Evolutionary conservation across 176 grass and related monocot genomes (phyloP).

Genomic region (Oryza coarctata): DNA sequence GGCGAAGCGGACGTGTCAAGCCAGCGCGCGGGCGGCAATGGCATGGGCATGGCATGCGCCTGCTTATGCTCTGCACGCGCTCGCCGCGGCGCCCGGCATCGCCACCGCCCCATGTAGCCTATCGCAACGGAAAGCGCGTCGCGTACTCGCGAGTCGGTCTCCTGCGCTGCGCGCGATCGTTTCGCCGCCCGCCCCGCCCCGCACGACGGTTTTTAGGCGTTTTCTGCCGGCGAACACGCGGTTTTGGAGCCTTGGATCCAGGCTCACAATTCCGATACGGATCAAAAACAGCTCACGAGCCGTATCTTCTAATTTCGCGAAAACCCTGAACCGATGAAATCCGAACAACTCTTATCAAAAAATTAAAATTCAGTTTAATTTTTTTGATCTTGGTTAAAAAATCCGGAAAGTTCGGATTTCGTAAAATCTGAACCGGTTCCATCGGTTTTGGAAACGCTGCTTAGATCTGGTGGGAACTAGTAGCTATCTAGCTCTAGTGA

Average conservation of each 20-base stretch:
- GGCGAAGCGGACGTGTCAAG: slow-evolving; percentile 19
- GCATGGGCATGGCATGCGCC: too few species aligned
- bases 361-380: too few species aligned
- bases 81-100: neutral
- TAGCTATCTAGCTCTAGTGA: neutral
- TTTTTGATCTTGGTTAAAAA: too few species aligned
- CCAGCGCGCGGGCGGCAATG: neutral
- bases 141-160: neutral
- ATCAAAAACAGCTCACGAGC: too few species aligned
- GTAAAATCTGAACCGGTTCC: too few species aligned
- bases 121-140: slow-evolving; percentile 32
- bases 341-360: too few species aligned
- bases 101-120: slow-evolving; percentile 44
- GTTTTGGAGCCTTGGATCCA: neutral
- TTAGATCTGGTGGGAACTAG: neutral
- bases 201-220: slow-evolving; percentile 1
- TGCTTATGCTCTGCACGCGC: too few species aligned
- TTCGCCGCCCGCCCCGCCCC: neutral
- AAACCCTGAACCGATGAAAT: too few species aligned
- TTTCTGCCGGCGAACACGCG: neutral
- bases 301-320: too few species aligned
- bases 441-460: too few species aligned
- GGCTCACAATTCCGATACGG: too few species aligned
- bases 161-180: neutral
- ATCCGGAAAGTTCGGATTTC: too few species aligned